Evolutionary conservation across 306 rosid species (phyloP).

Genomic region (Argentina anserina): DNA sequence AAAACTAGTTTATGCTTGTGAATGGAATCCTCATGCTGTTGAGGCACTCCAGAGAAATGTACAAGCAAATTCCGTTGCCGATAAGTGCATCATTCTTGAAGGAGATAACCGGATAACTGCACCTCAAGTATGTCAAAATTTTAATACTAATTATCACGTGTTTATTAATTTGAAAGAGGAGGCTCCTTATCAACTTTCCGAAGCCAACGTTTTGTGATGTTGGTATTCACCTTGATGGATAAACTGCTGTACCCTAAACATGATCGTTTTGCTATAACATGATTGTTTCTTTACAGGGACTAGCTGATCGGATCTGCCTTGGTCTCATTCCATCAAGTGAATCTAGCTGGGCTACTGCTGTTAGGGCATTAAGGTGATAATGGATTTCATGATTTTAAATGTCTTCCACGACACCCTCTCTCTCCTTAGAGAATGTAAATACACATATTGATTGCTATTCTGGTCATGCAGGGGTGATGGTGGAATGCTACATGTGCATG

Average conservation of each 20-base stretch:
- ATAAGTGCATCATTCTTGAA: slow-evolving; percentile 67
- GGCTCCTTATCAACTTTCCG: background rate
- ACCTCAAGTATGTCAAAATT: slow-evolving; percentile 53
- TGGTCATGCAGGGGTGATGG: slow-evolving; percentile 66
- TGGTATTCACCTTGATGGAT: background rate
- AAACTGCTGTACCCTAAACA: background rate
- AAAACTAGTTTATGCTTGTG: slow-evolving; percentile 84
- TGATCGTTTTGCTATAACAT: slow-evolving; percentile 8
- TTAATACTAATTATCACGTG: background rate
- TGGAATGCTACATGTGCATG: slow-evolving; percentile 78
- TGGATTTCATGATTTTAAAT: background rate
- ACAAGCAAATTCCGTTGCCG: slow-evolving; percentile 57
- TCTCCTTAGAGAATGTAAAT: background rate
- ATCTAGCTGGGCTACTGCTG: slow-evolving; percentile 83
- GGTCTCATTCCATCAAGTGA: slow-evolving; percentile 94
- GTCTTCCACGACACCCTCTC: background rate
- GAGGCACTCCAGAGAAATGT: slow-evolving; percentile 76
- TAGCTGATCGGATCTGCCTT: slow-evolving; percentile 90
- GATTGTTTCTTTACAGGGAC: slow-evolving; percentile 45
- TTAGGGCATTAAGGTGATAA: slow-evolving; percentile 75
- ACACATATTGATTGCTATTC: slow-evolving; percentile 13
- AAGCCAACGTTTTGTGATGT: background rate
- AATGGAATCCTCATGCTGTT: slow-evolving; percentile 86
- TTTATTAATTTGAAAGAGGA: background rate
- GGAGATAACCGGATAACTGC: slow-evolving; percentile 84